Percentiles rank a stretch among this genome's conserved stretches.
These are phyloP conservation scores for Starmerella apicola DNA, from an alignment of 805 yeast genomes.

Conservation along the genomic window DNA sequence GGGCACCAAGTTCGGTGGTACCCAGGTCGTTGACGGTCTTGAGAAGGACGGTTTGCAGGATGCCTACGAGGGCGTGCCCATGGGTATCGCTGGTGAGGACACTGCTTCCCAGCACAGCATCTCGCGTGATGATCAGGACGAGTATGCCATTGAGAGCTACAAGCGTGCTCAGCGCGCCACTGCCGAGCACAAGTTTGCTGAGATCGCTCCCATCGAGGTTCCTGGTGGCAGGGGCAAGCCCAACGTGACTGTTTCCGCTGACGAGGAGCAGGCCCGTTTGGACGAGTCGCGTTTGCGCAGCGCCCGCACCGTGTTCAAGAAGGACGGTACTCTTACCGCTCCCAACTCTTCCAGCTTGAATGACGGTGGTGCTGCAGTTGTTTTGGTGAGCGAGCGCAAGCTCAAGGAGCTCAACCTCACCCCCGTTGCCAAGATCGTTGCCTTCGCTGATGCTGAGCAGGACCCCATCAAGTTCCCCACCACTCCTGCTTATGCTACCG, in stretches of 20 bases:
- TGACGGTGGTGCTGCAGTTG: constrained; percentile 96
- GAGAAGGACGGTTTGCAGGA: constrained; percentile 88
- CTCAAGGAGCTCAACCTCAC: constrained; percentile 72
- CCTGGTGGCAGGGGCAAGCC: constrained; percentile 86
- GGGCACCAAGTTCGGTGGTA: constrained; percentile 85
- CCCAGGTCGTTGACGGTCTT: constrained; percentile 70
- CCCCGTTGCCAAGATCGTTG: constrained; percentile 78
- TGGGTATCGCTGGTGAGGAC: constrained; percentile 97
- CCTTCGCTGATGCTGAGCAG: constrained; percentile 99
- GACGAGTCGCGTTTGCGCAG: constrained; percentile 62
- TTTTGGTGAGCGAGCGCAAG: constrained; percentile 74
- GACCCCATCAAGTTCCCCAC: constrained; percentile 91
- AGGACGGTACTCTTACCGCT: constrained; percentile 94
- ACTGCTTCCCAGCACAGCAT: constrained; percentile 74
- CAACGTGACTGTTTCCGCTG: constrained; percentile 54
- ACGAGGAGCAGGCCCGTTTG: constrained; percentile 74
- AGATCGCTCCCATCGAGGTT: constrained; percentile 77
- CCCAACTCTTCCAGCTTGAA: constrained; percentile 93
- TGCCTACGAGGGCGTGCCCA: constrained; percentile 74
- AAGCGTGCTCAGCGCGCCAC: constrained; percentile 75
- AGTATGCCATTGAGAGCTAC: constrained; percentile 74
- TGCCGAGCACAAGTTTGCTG: constrained; percentile 69
- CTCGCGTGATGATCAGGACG: constrained; percentile 80
- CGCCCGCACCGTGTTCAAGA: constrained; percentile 91
- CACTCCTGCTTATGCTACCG: constrained; percentile 89